These are phyloP conservation scores for Alternaria dauci DNA, from an alignment of 2,329 filamentous ascomycete genomes.

Conservation along the genomic window DNA sequence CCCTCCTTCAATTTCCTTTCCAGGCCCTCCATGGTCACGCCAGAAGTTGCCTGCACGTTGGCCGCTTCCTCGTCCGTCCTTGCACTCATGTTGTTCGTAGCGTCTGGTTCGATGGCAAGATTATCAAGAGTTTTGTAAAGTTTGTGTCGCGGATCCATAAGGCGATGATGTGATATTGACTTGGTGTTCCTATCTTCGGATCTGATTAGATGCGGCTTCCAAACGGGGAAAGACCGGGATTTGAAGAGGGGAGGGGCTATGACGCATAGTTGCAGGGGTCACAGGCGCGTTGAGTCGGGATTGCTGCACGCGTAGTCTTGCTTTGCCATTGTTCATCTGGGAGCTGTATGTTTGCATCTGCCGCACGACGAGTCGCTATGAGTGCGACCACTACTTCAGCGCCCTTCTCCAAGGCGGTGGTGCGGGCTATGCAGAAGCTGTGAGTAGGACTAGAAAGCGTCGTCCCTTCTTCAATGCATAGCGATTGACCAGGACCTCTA, in stretches of 20 bases:
- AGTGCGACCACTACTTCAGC: conserved; percentile 55
- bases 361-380: conserved; percentile 53
- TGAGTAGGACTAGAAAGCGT: conserved; percentile 55
- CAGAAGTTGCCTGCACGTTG: conserved; percentile 64
- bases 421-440: conserved; percentile 81
- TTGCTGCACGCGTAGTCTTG: conserved; percentile 10
- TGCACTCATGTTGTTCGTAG: conserved; percentile 52
- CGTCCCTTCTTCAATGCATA: background rate
- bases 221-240: conserved; percentile 15
- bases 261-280: conserved; percentile 28
- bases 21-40: conserved; percentile 77
- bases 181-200: conserved; percentile 36
- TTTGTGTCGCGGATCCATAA: conserved; percentile 47
- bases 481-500: background rate
- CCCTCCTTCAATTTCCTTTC: conserved; percentile 72
- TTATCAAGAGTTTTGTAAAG: conserved; percentile 45
- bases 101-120: conserved; percentile 30
- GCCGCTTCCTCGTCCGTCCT: conserved; percentile 53
- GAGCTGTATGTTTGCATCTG: conserved; percentile 46
- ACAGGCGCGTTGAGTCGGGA: conserved; percentile 6
- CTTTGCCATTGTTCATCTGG: background rate
- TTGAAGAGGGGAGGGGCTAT: conserved; percentile 22
- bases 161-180: conserved; percentile 27
- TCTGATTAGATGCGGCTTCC: conserved; percentile 45
- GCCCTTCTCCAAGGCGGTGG: conserved; percentile 73